phyloP scores from a whole-genome alignment of 192 early-diverging fungal species.

The Linnemannia elongata region DNA sequence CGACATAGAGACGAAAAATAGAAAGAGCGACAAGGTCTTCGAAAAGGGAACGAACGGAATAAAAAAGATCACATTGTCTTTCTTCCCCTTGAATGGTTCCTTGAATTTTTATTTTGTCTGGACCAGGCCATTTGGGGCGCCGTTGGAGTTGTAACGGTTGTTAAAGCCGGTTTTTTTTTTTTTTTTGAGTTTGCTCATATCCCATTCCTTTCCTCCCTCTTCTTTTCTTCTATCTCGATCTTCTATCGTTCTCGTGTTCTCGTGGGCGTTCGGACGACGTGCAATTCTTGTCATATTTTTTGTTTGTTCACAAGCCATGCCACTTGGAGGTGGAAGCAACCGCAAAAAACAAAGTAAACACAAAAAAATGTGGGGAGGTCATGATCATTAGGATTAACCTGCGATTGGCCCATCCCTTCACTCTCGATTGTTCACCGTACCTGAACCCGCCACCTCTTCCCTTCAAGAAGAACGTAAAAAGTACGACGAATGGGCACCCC shows the following conservation, averaged over 20 bases:
- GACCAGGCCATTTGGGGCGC: neutral
- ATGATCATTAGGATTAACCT: neutral
- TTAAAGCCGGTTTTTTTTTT: neutral
- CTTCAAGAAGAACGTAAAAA: too few species aligned
- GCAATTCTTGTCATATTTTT: neutral
- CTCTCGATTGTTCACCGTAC: neutral
- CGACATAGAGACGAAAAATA: too few species aligned
- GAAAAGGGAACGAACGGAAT: too few species aligned
- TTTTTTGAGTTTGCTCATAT: neutral
- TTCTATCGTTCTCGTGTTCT: neutral
- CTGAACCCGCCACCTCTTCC: too few species aligned
- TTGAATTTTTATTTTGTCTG: neutral
- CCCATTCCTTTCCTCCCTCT: neutral
- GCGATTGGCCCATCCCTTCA: neutral
- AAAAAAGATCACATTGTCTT: neutral
- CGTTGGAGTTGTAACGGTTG: neutral
- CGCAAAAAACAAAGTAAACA: neutral
- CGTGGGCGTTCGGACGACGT: neutral
- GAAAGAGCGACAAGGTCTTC: too few species aligned
- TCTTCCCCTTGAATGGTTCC: neutral
- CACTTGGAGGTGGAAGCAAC: too few species aligned
- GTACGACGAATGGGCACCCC: neutral
- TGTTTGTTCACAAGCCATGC: neutral
- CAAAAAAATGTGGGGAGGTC: neutral
- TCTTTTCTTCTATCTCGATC: neutral